Percentiles rank a stretch among this genome's conserved stretches.
phyloP scores from a whole-genome alignment of 106 monocot genomes.

The Apostasia shenzhenica region DNA sequence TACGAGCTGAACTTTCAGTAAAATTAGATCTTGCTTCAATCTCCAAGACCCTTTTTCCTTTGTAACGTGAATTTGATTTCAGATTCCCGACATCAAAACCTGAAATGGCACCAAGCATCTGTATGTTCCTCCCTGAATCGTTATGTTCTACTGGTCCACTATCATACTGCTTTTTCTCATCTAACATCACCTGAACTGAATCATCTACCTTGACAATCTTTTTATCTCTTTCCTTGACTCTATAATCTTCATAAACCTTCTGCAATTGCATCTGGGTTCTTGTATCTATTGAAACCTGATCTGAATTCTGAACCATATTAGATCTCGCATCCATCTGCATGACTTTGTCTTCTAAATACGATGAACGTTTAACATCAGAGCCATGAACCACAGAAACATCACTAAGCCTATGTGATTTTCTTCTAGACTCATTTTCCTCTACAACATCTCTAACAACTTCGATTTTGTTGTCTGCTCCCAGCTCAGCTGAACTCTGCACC shows the following conservation, averaged over 20 bases:
- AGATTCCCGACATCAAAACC: background rate
- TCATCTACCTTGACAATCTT: background rate
- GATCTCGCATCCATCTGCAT: background rate
- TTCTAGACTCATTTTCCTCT: conserved; percentile 13
- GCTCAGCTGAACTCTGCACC: conserved; percentile 3
- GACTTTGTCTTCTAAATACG: background rate
- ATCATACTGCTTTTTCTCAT: conserved; percentile 8
- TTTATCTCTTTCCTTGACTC: background rate
- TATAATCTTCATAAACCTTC: background rate
- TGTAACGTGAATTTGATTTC: background rate
- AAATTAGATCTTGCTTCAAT: conserved; percentile 4
- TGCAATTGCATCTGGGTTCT: conserved; percentile 3
- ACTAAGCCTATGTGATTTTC: background rate
- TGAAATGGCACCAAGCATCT: conserved; percentile 2
- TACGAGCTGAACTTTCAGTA: conserved; percentile 11
- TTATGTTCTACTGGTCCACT: background rate
- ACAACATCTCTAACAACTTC: conserved; percentile 3
- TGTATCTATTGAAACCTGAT: conserved; percentile 4
- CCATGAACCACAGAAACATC: conserved; percentile 1
- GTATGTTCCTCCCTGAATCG: background rate
- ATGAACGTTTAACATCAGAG: background rate
- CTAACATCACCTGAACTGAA: conserved; percentile 1
- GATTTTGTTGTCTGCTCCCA: background rate
- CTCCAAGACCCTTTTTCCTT: conserved; percentile 3
- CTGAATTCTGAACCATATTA: conserved; percentile 16